A percentile compares a stretch with the other conserved stretches of the same genome.
Evolutionary conservation across 176 grass and related monocot genomes (phyloP).

Genomic region (Avena insularis): DNA sequence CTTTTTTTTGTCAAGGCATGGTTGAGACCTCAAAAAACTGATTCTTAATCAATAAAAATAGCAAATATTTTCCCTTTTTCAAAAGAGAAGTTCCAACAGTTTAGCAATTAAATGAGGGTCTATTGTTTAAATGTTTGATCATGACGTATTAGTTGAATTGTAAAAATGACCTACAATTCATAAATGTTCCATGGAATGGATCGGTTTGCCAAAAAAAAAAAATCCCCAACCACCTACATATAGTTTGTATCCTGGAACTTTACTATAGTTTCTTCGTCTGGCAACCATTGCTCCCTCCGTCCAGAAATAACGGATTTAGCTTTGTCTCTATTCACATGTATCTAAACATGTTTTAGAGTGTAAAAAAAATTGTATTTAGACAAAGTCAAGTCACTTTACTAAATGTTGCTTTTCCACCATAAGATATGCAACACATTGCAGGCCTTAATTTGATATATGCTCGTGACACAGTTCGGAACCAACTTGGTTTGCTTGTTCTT

Average conservation of each 20-base stretch:
- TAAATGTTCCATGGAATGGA: neutral
- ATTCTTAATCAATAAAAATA: too few species aligned
- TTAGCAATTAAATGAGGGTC: neutral
- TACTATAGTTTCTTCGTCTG: neutral
- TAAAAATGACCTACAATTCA: constrained; percentile 8
- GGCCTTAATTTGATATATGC: constrained; percentile 41
- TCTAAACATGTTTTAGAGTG: too few species aligned
- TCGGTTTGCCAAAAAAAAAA: neutral
- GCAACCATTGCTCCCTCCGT: neutral
- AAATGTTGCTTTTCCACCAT: neutral
- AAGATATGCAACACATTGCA: neutral
- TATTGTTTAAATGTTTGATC: neutral
- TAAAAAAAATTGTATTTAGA: too few species aligned
- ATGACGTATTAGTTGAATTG: neutral
- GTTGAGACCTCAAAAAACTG: too few species aligned
- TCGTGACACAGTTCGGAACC: constrained; percentile 35
- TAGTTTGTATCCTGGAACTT: neutral
- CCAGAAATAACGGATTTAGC: too few species aligned
- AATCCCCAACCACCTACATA: constrained; percentile 22
- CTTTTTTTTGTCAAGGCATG: too few species aligned
- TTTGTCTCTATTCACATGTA: too few species aligned
- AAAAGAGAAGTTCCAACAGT: neutral
- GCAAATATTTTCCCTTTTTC: too few species aligned
- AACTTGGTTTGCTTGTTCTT: neutral
- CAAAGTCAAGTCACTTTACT: too few species aligned